Evolutionary conservation across 352 stramenopile species (phyloP), one percentile per base, ranked within the genome.

Genomic region (Thalassiosira mediterranea): DNA sequence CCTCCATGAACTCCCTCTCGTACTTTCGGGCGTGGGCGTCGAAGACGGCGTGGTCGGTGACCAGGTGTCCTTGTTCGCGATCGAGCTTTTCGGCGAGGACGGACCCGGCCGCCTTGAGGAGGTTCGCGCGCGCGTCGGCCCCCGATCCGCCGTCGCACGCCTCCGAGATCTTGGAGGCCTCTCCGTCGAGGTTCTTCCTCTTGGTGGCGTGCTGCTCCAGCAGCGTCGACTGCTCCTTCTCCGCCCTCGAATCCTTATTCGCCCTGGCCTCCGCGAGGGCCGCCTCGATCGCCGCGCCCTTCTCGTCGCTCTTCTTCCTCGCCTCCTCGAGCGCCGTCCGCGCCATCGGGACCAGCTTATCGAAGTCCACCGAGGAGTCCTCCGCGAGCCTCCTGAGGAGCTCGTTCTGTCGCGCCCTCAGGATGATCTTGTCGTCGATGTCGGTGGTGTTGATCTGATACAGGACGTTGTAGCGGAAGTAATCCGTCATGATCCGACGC

Each of bases 381-480:
- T 73, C 57, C 38, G 76, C 80, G 44, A 88, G 81, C 52, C 79
- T 51, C 19, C 82, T 64, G 25, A 90, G 61, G 34, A 93, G 65
- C 60, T 85, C 79, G 65, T 90, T 96, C 86, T 98, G 94, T 21
- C 93, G 91, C 1, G 94, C 90, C 47, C 96, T 90, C 54, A 96
- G 84, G 82, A 99, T 98, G 83, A 99, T 99, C 87, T 99, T 99
- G 88, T 99, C 97, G 78, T 99, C 97, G 67, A 99, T 96, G 82
- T 98, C 96, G 46, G 97, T 99, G 79, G 98, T 97, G 83, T 99
- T 99, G 80, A 98, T 97, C 58, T 97, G 90, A 64, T 97, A 94
- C 72, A 85, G 48, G 8, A 38, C 28, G 49, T 59, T 59, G 8
- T 23, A 8, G 8, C 19, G 13, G 5, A 38, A 8, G 4, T n/a